phyloP scores from a whole-genome alignment of 371 early-diverging fungal genomes.

The Nematocida homosporus region DNA sequence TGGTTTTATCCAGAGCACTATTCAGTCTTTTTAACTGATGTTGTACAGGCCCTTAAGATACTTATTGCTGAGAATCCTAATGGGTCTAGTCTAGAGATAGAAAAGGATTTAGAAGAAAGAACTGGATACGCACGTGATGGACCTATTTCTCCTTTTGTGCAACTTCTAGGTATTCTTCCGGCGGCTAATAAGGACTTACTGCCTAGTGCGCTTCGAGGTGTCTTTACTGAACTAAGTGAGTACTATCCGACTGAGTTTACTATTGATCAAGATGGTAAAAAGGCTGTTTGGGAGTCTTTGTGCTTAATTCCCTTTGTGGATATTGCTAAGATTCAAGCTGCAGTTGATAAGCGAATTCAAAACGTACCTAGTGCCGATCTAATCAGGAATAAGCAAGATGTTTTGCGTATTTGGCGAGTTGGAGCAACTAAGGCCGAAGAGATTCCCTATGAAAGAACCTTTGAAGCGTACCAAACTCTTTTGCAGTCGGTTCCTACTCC shows the following conservation, averaged over 20 bases:
- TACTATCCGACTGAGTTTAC: constrained; percentile 9
- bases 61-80: background rate
- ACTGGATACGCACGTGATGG: background rate
- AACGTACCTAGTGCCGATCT: background rate
- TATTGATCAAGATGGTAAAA: constrained; percentile 19
- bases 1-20: constrained; percentile 21
- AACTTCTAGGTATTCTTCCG: constrained; percentile 16
- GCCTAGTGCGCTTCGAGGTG: background rate
- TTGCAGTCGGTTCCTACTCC: background rate
- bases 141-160: constrained; percentile 10
- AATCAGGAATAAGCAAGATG: background rate
- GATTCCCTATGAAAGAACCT: background rate
- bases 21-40: constrained; percentile 13
- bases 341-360: background rate
- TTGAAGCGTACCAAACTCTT: background rate
- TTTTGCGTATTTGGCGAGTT: background rate
- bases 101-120: background rate
- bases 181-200: background rate
- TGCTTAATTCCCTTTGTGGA: constrained; percentile 20
- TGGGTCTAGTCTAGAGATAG: background rate
- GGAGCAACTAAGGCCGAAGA: background rate
- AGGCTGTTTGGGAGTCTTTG: constrained; percentile 14
- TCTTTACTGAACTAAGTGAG: background rate
- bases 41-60: background rate
- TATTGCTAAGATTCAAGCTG: constrained; percentile 1